Evolutionary conservation across 306 rosid species (phyloP).

Genomic region (Cicer chorassanicum): DNA sequence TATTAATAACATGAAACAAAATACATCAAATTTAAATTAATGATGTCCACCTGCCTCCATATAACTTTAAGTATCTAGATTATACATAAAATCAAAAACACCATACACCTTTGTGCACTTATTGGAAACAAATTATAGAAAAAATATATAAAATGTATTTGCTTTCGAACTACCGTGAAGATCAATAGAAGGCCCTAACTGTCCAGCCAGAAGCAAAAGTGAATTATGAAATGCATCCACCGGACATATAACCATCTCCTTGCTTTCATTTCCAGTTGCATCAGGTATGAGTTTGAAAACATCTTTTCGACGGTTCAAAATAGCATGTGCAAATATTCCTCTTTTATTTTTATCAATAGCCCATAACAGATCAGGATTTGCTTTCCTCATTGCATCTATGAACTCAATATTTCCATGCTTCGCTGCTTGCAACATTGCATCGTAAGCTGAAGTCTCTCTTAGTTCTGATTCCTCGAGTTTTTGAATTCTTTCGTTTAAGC

Average conservation of each 20-base stretch:
- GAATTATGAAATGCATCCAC: neutral
- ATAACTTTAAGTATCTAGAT: no score
- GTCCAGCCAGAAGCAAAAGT: neutral
- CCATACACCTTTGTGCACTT: no score
- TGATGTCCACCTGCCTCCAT: no score
- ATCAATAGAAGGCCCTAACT: neutral
- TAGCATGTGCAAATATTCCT: conserved; percentile 16
- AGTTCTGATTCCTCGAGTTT: neutral
- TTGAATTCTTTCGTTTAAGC: neutral
- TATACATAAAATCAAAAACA: no score
- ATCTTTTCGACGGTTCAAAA: neutral
- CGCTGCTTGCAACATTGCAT: conserved; percentile 17
- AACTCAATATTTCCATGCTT: conserved; percentile 17
- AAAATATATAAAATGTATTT: no score
- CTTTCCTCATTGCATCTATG: conserved; percentile 17
- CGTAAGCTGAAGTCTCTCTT: neutral
- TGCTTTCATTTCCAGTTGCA: neutral
- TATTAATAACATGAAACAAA: no score
- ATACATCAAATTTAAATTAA: no score
- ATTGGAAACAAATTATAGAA: no score
- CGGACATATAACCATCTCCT: neutral
- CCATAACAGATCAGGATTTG: conserved; percentile 24
- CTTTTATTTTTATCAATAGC: neutral
- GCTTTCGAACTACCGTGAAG: neutral
- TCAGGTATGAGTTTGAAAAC: neutral